Base-by-base conservation (phyloP, 768 basidiomycete genomes). In the Mycena alexandri region DNA sequence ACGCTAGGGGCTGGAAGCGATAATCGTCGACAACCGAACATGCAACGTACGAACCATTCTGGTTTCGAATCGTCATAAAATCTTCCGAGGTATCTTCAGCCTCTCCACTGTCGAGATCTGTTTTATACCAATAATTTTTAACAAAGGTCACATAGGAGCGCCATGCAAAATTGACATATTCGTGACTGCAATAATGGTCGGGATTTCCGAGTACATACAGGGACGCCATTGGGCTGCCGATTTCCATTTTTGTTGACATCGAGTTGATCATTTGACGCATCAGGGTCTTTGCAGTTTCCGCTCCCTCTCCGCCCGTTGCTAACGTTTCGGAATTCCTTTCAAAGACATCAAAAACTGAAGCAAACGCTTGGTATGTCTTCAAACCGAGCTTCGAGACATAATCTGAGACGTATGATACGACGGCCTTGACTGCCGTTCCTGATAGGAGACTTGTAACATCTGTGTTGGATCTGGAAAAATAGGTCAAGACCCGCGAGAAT, bases 121-220 rank as follows among this genome's bases (percentile, higher is more conserved):
- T 10, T 24, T 19, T 10, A 3, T 12, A 3, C 61, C 61, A 62
- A 29, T 34, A 34, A 2, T 25, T 42, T 29, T 62, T 62, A 0
- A 62, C 61, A 34, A 33, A 62, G 1, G 51, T 36, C 0, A 75
- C 71, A 63, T 65, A 77, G 1, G 47, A 11, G 52, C 70, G 59
- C 81, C 79, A 82, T 38, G 67, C 75, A 41, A 80, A 77, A 14
- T 71, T 43, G 2, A 71, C 63, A 65, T 79, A 82, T 21, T 34
- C 53, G 47, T 76, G 74, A 58, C 64, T 77, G 0, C 73, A 77
- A 48, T 80, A 81, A 50, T 79, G 79, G 69, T 81, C 80, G 7
- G 78, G 78, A 70, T 75, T 63, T 5, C 75, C 76, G 2, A 80
- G 55, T 6, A 81, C 41, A 63, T 81, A 79, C 57, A 77, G 38